phyloP scores from a whole-genome alignment of 2,329 filamentous ascomycete genomes.

The Rutstroemia sp. region DNA sequence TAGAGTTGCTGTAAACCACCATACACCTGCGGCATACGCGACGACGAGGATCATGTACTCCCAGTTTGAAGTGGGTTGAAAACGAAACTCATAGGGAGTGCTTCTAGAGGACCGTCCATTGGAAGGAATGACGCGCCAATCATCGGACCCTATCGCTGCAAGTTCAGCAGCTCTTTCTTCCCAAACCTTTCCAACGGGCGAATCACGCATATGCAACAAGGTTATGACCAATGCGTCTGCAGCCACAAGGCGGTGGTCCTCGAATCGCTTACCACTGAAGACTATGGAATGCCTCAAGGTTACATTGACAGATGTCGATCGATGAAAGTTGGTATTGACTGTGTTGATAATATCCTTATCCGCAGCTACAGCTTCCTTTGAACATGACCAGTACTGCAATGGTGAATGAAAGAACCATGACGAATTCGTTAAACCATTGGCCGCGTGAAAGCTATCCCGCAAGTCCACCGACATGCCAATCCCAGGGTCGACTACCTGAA shows the following conservation, averaged over 20 bases:
- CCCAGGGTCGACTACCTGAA: slow-evolving; percentile 6
- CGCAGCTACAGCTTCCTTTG: slow-evolving; percentile 44
- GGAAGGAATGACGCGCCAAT: slow-evolving; percentile 59
- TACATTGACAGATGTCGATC: slow-evolving; percentile 62
- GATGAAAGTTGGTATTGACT: slow-evolving; percentile 57
- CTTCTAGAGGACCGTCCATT: slow-evolving; percentile 47
- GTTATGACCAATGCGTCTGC: slow-evolving; percentile 76
- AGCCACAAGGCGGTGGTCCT: slow-evolving; percentile 57
- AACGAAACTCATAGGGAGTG: slow-evolving; percentile 71
- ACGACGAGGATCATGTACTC: slow-evolving; percentile 57
- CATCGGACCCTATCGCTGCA: slow-evolving; percentile 38
- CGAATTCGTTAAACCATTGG: slow-evolving; percentile 52
- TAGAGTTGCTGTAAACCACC: slow-evolving; percentile 61
- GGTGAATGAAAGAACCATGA: slow-evolving; percentile 80
- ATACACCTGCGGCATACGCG: slow-evolving; percentile 55
- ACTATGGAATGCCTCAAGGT: slow-evolving; percentile 72
- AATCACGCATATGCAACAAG: slow-evolving; percentile 60
- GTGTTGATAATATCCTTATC: slow-evolving; percentile 61
- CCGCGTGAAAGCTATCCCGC: slow-evolving; percentile 50
- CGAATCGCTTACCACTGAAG: slow-evolving; percentile 73
- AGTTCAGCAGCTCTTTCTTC: slow-evolving; percentile 50
- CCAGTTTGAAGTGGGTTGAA: slow-evolving; percentile 61
- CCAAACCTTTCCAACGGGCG: slow-evolving; percentile 59
- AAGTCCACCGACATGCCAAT: slow-evolving; percentile 28
- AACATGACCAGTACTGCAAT: slow-evolving; percentile 72